Base-by-base conservation (phyloP, 2,329 filamentous ascomycete genomes). In the Aspergillus ochraceoroseus region DNA sequence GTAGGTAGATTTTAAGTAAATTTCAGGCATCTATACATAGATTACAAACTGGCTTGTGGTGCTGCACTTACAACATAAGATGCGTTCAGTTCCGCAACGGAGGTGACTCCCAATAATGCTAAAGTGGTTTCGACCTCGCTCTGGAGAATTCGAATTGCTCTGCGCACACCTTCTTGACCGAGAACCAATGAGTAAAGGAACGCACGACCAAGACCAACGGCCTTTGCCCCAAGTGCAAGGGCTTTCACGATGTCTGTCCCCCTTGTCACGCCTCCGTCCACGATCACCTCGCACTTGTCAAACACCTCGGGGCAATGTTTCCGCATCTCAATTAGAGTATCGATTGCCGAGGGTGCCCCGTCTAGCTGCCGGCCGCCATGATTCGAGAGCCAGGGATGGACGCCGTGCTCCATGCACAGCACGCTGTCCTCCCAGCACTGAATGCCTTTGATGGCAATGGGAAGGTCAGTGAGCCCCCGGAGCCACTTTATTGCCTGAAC, bases 331-430 rank as follows among this genome's bases (percentile, higher is more conserved):
- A 42, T 5, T 14, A 42, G 32, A 7, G 39, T 42, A 7, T 42
- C 39, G 1, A 32, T 19, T 3, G 39, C 39, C 4, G 34, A 38
- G 2, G 41, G 34, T 5, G 43, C 39, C 6, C 27, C 29, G 5
- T 44, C 41, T 2, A 44, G 27, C 20, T 44, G 36, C 13, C 36
- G 36, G 4, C 41, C 41, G 11, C 36, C 41, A 9, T 44, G 41
- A n/a, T 44, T 44, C 2, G 36, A 40, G 3, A 44, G 26, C 36
- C 36, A 40, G n/a, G 36, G 36, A 15, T 40, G 36, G 5, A 37
- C 32, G 5, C 32, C 32, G 17, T 44, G 28, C 14, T 40, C 7
- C 31, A 32, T 23, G 26, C 36, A 40, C 8, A 40, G 13, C n/a
- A n/a, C 17, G 1, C 36, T 36, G 20, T 44, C 41, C 17, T 40